These are phyloP conservation scores for Penicillium oxalicum DNA, from an alignment of 2,329 filamentous ascomycete genomes.

Conservation along the genomic window DNA sequence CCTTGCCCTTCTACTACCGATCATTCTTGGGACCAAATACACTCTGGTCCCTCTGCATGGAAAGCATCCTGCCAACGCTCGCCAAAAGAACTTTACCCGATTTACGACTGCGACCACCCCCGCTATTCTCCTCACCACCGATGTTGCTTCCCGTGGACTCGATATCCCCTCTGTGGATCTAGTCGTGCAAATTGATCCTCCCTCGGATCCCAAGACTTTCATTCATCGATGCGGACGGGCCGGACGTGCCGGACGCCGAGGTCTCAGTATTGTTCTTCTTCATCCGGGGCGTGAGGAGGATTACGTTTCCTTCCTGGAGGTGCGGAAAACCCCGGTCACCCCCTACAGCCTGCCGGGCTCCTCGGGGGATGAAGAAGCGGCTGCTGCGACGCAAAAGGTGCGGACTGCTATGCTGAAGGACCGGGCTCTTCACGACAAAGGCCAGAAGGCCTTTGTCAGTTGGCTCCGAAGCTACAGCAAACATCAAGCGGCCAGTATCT, in stretches of 20 bases:
- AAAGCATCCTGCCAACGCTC: slow-evolving; percentile 81
- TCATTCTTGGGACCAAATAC: slow-evolving; percentile 62
- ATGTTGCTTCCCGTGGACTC: slow-evolving; percentile 81
- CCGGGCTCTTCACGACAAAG: slow-evolving; percentile 73
- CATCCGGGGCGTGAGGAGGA: slow-evolving; percentile 82
- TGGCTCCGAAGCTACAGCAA: slow-evolving; percentile 90
- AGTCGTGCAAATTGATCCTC: slow-evolving; percentile 80
- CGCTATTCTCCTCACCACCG: slow-evolving; percentile 81
- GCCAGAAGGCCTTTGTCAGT: slow-evolving; percentile 84
- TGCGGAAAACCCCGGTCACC: slow-evolving; percentile 77
- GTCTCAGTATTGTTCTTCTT: slow-evolving; percentile 78
- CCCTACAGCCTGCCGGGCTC: slow-evolving; percentile 55
- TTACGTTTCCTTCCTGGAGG: slow-evolving; percentile 78
- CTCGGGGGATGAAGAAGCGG: slow-evolving; percentile 58
- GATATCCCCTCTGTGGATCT: slow-evolving; percentile 90
- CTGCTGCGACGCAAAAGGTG: slow-evolving; percentile 53
- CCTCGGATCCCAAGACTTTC: slow-evolving; percentile 80
- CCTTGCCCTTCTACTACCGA: slow-evolving; percentile 72
- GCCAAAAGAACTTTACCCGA: slow-evolving; percentile 77
- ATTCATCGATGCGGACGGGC: slow-evolving; percentile 61
- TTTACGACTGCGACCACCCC: slow-evolving; percentile 72
- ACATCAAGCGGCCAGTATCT: slow-evolving; percentile 86
- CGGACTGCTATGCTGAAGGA: slow-evolving; percentile 53
- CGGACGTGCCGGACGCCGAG: slow-evolving; percentile 60
- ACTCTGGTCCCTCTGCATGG: slow-evolving; percentile 78